phyloP scores from a whole-genome alignment of 371 early-diverging fungal genomes.

The Mucor piriformis region DNA sequence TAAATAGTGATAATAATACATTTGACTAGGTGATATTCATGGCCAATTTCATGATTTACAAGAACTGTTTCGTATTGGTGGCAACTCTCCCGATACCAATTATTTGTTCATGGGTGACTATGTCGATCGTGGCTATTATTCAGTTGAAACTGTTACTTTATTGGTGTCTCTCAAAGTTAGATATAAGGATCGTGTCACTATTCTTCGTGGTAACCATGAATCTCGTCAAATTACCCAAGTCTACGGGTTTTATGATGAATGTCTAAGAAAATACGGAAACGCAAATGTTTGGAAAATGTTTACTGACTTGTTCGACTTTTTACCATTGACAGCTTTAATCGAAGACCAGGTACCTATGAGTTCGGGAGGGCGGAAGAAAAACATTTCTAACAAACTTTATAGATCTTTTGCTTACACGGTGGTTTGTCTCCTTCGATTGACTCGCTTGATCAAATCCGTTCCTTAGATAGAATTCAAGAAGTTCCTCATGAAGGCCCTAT shows the following conservation, averaged over 20 bases:
- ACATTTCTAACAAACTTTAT: too few relatives aligned
- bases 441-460: constrained; percentile 97
- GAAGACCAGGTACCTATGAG: constrained; percentile 42
- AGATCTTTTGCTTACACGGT: constrained; percentile 98
- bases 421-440: constrained; percentile 98
- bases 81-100: constrained; percentile 95
- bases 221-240: constrained; percentile 98
- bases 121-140: constrained; percentile 99
- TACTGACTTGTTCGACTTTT: constrained; percentile 97
- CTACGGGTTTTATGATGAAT: constrained; percentile 96
- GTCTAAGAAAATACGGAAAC: constrained; percentile 97
- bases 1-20: background rate
- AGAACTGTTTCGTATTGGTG: constrained; percentile 98
- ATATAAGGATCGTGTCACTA: constrained; percentile 96
- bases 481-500: constrained; percentile 99
- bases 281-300: constrained; percentile 99
- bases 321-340: constrained; percentile 95
- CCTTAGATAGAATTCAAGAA: constrained; percentile 97
- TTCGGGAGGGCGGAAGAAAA: too few relatives aligned
- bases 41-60: constrained; percentile 99
- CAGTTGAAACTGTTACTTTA: constrained; percentile 96
- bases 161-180: constrained; percentile 94
- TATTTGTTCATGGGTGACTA: constrained; percentile 99
- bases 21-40: constrained; percentile 81
- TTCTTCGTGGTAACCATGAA: constrained; percentile 99